Conservation (phyloP, 129 eudicot genomes). For the Lonicera japonica region DNA sequence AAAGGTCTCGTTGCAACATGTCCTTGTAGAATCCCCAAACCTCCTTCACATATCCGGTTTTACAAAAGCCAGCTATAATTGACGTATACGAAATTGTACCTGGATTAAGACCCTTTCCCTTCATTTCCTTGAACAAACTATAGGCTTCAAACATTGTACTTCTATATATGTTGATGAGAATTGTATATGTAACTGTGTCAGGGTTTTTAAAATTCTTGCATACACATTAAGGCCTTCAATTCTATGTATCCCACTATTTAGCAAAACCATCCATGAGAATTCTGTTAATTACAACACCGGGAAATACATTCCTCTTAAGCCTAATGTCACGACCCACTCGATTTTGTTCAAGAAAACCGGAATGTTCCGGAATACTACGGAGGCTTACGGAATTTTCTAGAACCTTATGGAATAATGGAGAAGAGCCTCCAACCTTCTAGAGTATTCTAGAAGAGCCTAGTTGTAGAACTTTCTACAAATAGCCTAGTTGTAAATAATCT, state of each 20-base stretch:
- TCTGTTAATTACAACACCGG: constrained; percentile 30
- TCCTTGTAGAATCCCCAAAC: constrained; percentile 22
- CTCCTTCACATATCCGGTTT: constrained; percentile 22
- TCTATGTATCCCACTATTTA: constrained; percentile 14
- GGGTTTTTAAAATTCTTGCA: constrained; percentile 29
- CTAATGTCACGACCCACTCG: too few relatives aligned
- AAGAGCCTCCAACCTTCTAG: too few relatives aligned
- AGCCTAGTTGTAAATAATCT: too few relatives aligned
- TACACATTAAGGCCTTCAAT: constrained; percentile 29
- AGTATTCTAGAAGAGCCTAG: too few relatives aligned
- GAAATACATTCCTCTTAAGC: constrained; percentile 26
- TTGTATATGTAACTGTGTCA: constrained; percentile 20
- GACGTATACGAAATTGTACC: constrained; percentile 27
- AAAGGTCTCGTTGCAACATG: constrained; percentile 20
- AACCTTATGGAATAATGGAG: too few relatives aligned
- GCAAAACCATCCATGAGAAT: constrained; percentile 32
- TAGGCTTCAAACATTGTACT: constrained; percentile 24
- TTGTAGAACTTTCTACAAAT: too few relatives aligned
- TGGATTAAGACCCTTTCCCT: constrained; percentile 13
- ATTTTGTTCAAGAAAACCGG: too few relatives aligned
- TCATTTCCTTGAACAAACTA: constrained; percentile 27
- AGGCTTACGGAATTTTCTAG: too few relatives aligned
- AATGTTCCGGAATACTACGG: too few relatives aligned
- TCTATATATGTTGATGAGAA: constrained; percentile 26
- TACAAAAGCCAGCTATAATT: constrained; percentile 32